Evolutionary conservation across 768 basidiomycete species (phyloP).

Genomic region (Pisolithus marmoratus): DNA sequence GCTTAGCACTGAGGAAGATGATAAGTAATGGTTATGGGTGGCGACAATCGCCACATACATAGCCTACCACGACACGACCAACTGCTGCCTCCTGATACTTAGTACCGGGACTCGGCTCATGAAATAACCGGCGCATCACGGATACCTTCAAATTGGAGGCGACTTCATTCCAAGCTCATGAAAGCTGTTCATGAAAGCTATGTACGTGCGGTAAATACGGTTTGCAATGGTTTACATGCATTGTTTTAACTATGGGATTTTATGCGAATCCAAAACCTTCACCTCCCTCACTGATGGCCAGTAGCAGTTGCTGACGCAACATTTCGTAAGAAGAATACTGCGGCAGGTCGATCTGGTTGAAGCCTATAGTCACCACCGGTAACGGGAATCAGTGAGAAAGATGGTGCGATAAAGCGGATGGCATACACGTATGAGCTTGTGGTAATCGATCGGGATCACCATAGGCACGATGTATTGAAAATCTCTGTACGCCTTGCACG

Average conservation of each 20-base stretch:
- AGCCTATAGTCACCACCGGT: constrained; percentile 47
- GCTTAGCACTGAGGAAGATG: not conserved
- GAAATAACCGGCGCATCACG: no score
- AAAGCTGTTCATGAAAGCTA: not conserved
- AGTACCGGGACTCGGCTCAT: no score
- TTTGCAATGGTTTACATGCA: constrained; percentile 29
- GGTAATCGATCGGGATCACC: constrained; percentile 80
- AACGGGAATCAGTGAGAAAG: constrained; percentile 6
- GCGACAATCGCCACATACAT: not conserved
- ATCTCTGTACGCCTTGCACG: constrained; percentile 88
- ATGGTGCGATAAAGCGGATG: not conserved
- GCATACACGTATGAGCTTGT: constrained; percentile 85
- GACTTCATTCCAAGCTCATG: not conserved
- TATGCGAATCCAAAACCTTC: constrained; percentile 89
- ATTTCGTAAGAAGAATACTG: constrained; percentile 96
- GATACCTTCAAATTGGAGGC: not conserved
- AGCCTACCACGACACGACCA: not conserved
- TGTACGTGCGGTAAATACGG: not conserved
- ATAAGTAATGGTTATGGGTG: not conserved
- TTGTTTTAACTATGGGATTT: not conserved
- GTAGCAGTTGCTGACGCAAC: constrained; percentile 81
- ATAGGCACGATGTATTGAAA: constrained; percentile 94
- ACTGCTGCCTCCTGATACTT: no score
- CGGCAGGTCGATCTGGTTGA: constrained; percentile 93
- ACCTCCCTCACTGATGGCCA: constrained; percentile 94